Conservation (phyloP, 352 stramenopile genomes). For the Blastocystis sp. region DNA sequence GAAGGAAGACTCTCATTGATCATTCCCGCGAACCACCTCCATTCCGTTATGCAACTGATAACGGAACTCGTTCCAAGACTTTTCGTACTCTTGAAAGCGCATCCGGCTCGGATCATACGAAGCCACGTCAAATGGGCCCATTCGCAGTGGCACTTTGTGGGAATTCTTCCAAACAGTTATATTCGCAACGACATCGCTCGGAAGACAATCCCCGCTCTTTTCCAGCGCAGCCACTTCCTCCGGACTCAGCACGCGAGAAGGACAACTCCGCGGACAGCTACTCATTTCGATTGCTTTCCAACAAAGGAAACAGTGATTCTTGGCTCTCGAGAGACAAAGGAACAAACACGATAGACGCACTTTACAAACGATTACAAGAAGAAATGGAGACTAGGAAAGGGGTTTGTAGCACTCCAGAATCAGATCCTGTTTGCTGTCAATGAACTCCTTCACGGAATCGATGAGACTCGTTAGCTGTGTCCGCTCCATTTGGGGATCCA, state of each 20-base stretch:
- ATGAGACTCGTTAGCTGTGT: not conserved
- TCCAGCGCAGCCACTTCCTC: slow-evolving; percentile 14
- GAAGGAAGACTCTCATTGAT: too few relatives aligned
- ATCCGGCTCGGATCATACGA: not conserved
- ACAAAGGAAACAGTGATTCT: slow-evolving; percentile 6
- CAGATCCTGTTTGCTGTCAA: slow-evolving; percentile 10
- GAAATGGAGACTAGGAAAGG: not conserved
- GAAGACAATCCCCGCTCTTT: slow-evolving; percentile 29
- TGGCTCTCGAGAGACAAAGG: not conserved
- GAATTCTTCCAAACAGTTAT: slow-evolving; percentile 6
- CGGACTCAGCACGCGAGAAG: not conserved
- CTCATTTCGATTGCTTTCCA: slow-evolving; percentile 18
- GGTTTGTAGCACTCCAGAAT: slow-evolving; percentile 17
- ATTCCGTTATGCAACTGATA: slow-evolving; percentile 62
- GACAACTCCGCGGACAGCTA: slow-evolving; percentile 56
- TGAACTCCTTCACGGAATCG: not conserved
- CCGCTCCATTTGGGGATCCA: not conserved
- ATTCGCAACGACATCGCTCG: not conserved
- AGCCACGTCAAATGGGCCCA: slow-evolving; percentile 26
- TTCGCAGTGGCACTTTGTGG: not conserved
- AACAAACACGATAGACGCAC: not conserved
- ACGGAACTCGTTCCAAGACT: slow-evolving; percentile 22
- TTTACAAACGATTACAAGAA: too few relatives aligned
- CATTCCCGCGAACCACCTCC: not conserved
- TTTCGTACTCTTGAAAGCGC: slow-evolving; percentile 57